These are phyloP conservation scores for Taphrina pruni DNA, from an alignment of 1,139 yeast species.

Conservation along the genomic window DNA sequence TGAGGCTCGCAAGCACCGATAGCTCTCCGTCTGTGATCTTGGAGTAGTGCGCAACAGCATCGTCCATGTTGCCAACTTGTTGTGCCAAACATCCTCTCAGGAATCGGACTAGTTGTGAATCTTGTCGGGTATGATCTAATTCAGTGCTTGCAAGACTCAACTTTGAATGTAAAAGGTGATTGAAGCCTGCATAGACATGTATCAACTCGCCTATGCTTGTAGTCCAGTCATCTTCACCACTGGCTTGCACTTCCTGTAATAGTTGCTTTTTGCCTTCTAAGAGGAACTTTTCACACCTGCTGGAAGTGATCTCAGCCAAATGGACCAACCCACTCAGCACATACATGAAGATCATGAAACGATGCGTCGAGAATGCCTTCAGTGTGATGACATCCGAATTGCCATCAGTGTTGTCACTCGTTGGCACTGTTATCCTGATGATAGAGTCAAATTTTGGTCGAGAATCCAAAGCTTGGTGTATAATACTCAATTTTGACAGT, in stretches of 20 bases:
- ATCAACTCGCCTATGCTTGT: neutral
- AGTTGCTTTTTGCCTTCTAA: conserved; percentile 21
- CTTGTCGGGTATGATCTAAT: neutral
- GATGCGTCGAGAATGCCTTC: neutral
- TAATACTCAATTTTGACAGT: neutral
- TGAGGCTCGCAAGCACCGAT: neutral
- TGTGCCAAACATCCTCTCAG: conserved; percentile 19
- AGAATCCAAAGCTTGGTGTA: conserved; percentile 19
- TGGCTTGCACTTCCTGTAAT: neutral
- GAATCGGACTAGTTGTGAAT: neutral
- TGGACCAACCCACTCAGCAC: conserved; percentile 14
- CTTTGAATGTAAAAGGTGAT: neutral
- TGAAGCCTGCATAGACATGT: conserved; percentile 9
- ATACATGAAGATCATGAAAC: conserved; percentile 27
- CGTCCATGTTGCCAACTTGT: conserved; percentile 4
- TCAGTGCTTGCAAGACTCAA: neutral
- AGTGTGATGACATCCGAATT: neutral
- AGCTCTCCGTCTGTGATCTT: neutral
- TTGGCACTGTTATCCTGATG: neutral
- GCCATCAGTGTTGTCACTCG: neutral
- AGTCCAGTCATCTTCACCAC: neutral
- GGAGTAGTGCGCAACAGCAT: conserved; percentile 1
- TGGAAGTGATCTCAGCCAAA: conserved; percentile 22
- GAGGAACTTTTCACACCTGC: conserved; percentile 16
- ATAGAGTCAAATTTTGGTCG: conserved; percentile 3